Percentiles rank a stretch among this genome's conserved stretches.
phyloP scores from a whole-genome alignment of 352 stramenopile species.

The Phytopythium montanum region DNA sequence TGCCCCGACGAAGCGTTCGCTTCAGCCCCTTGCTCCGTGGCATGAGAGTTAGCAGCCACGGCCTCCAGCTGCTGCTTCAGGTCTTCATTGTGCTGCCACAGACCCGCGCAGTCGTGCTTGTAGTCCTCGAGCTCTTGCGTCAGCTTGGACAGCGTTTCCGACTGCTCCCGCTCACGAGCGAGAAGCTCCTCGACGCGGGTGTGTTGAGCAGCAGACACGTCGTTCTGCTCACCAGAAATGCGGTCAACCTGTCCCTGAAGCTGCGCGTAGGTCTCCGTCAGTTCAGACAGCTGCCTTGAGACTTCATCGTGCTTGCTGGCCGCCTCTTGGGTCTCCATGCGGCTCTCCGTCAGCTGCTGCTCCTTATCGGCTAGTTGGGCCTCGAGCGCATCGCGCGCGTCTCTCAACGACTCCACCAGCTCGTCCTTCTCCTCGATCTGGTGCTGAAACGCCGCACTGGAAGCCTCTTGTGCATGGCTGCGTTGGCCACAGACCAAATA shows the following conservation, averaged over 20 bases:
- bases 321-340: constrained; percentile 4
- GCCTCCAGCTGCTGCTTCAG: constrained; percentile 71
- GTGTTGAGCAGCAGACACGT: not conserved
- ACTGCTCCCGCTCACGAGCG: constrained; percentile 26
- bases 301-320: constrained; percentile 9
- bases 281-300: constrained; percentile 17
- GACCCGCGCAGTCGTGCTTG: constrained; percentile 74
- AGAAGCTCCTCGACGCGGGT: constrained; percentile 13
- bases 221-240: not conserved
- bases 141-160: constrained; percentile 26
- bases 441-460: constrained; percentile 19
- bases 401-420: constrained; percentile 10
- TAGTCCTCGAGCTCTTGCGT: constrained; percentile 67
- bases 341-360: constrained; percentile 19
- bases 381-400: constrained; percentile 21
- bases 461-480: constrained; percentile 23
- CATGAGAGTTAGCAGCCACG: constrained; percentile 48
- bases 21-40: constrained; percentile 52
- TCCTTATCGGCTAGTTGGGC: constrained; percentile 29
- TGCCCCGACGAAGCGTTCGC: constrained; percentile 56
- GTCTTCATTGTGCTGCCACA: constrained; percentile 79
- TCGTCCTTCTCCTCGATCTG: constrained; percentile 36
- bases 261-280: constrained; percentile 20
- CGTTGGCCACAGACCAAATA: not conserved
- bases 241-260: constrained; percentile 3